Evolutionary conservation across 2,329 filamentous ascomycete species (phyloP), one percentile per base, ranked within the genome.

Genomic region (Aureobasidium sp.): DNA sequence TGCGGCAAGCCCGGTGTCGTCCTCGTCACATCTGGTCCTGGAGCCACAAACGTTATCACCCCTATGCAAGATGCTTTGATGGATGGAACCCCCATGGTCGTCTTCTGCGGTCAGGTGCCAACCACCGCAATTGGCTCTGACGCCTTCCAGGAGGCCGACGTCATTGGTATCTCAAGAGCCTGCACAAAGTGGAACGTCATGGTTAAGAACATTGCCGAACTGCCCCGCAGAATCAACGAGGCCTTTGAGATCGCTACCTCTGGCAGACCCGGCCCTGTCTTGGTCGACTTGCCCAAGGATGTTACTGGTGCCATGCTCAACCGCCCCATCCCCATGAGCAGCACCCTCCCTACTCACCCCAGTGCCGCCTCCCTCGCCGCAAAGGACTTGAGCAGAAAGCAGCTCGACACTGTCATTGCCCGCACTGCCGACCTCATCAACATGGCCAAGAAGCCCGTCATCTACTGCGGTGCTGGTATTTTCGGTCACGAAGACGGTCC

Each of bases 141-240:
- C 74, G 91, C 91, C 61, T 97, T 97, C 82, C 94, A 99, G 75
- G 94, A 97, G 77, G 92, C 91, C 63, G 94, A 99, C 72, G 87
- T 96, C 39, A 81, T 97, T 63, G 93, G 93, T 68, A 97, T 99
- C 74, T 96, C 91, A 37, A 85, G 93, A 70, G 87, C 92, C 25
- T 97, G 92, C 82, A 97, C 92, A 68, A 97, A 97, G 80, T 99
- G 94, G 94, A 97, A 97, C 70, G 91, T 96, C 64, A 95, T 97
- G 91, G 91, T 97, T 53, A 97, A 95, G 82, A 93, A 88, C 74
- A 86, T 96, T 61, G 91, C 90, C 55, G 94, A 99, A 77, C 82
- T 99, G 61, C 94, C 94, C 54, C 85, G 90, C 69, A 85, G 93
- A 66, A 97, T 97, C 72, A 96, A 97, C 75, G 94, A 97, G 78